phyloP scores from a whole-genome alignment of 495 filamentous ascomycete genomes.

The Usnea hakonensis region DNA sequence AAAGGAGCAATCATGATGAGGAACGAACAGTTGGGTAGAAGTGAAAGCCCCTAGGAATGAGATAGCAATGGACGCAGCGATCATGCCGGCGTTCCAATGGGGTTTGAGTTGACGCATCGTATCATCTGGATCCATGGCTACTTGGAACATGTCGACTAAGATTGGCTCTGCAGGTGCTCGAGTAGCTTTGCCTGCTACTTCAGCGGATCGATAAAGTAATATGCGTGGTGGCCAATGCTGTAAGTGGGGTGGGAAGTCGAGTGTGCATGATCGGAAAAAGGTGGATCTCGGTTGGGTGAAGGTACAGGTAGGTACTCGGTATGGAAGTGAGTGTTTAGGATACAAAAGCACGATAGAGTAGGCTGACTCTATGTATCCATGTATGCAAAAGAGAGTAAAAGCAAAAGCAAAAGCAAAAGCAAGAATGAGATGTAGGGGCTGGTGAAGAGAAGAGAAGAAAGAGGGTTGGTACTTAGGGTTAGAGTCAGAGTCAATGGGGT shows the following conservation, averaged over 20 bases:
- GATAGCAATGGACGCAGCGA: conserved; percentile 26
- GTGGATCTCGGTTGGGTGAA: not conserved
- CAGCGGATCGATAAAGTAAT: not conserved
- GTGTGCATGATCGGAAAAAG: not conserved
- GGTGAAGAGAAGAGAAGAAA: no score
- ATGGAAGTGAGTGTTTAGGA: no score
- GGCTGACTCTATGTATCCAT: not conserved
- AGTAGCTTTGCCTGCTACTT: not conserved
- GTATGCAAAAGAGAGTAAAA: not conserved
- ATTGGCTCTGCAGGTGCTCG: not conserved
- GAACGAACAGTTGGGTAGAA: conserved; percentile 25
- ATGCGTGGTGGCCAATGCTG: not conserved
- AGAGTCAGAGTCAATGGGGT: no score
- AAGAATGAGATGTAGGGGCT: no score
- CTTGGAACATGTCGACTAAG: not conserved
- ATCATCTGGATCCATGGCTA: not conserved
- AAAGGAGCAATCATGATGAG: not conserved
- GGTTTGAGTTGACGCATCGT: conserved; percentile 17
- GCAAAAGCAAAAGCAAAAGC: no score
- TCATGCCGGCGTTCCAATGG: conserved; percentile 24
- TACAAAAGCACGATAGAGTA: no score
- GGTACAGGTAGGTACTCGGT: no score
- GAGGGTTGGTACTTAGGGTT: no score
- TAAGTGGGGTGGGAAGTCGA: not conserved
- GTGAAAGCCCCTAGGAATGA: conserved; percentile 28